These are phyloP conservation scores for Suhomyces sp. DNA, from an alignment of 805 yeast genomes.

Conservation along the genomic window DNA sequence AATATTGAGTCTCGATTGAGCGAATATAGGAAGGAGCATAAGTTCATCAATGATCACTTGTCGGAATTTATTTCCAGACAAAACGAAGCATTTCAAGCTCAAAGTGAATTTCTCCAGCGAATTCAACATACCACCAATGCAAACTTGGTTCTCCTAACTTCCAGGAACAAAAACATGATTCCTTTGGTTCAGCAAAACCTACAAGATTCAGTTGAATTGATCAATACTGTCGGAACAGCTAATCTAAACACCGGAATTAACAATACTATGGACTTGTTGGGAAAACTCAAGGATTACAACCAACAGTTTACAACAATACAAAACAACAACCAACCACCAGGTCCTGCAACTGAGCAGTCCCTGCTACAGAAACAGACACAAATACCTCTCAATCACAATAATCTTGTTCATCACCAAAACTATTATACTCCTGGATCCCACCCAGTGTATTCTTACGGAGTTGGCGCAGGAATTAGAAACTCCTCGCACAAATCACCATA, in stretches of 20 bases:
- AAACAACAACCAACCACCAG: neutral
- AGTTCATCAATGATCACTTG: constrained; percentile 10
- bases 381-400: neutral
- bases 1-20: constrained; percentile 14
- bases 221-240: constrained; percentile 8
- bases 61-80: constrained; percentile 15
- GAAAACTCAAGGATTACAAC: constrained; percentile 10
- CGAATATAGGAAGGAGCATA: constrained; percentile 11
- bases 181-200: constrained; percentile 14
- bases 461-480: neutral
- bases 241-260: constrained; percentile 15
- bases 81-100: constrained; percentile 14
- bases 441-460: neutral
- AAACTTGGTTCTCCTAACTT: constrained; percentile 12
- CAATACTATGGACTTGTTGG: constrained; percentile 16
- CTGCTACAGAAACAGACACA: neutral
- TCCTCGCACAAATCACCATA: neutral
- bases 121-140: constrained; percentile 14
- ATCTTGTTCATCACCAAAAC: neutral
- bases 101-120: constrained; percentile 15
- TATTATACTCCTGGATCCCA: neutral
- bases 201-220: constrained; percentile 11
- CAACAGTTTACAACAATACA: neutral
- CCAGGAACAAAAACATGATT: constrained; percentile 10
- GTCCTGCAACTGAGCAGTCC: neutral